These are phyloP conservation scores for Geotrichum citri-aurantii DNA, from an alignment of 1,139 yeast genomes.

Conservation along the genomic window DNA sequence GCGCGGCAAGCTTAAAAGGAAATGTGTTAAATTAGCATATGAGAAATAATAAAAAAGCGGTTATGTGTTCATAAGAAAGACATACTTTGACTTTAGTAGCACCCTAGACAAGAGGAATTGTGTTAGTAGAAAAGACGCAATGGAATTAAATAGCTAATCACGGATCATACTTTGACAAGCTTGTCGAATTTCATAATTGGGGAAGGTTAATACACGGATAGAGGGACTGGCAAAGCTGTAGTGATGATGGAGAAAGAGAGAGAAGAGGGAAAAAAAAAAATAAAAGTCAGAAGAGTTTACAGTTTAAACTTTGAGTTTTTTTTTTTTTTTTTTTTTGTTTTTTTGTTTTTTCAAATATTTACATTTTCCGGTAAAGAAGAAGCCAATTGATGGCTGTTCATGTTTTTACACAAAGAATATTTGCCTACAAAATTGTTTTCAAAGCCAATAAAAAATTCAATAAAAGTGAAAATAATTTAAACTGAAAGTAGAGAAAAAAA, in stretches of 20 bases:
- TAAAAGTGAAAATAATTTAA: too few relatives aligned
- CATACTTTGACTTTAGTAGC: conserved; percentile 58
- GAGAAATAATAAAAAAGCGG: not conserved
- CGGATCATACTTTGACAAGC: conserved; percentile 47
- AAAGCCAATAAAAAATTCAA: too few relatives aligned
- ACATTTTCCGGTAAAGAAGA: too few relatives aligned
- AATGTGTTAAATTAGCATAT: conserved; percentile 1
- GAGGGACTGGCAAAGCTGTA: not conserved
- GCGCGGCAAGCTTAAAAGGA: conserved; percentile 74
- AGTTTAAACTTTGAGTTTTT: not conserved
- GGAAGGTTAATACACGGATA: not conserved
- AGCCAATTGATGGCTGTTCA: too few relatives aligned
- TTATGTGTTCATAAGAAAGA: conserved; percentile 17
- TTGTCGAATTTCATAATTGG: conserved; percentile 39
- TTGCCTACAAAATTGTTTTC: too few relatives aligned
- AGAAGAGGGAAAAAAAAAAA: not conserved
- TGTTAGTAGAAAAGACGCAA: conserved; percentile 3
- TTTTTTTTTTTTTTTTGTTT: not conserved
- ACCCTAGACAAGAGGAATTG: conserved; percentile 35
- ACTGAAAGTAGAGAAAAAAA: too few relatives aligned
- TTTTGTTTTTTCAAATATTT: too few relatives aligned
- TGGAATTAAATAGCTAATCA: not conserved
- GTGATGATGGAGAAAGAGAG: not conserved
- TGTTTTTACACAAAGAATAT: too few relatives aligned
- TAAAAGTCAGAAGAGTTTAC: not conserved